phyloP scores from a whole-genome alignment of 2,329 filamentous ascomycete genomes.

The Fusarium sambucinum region DNA sequence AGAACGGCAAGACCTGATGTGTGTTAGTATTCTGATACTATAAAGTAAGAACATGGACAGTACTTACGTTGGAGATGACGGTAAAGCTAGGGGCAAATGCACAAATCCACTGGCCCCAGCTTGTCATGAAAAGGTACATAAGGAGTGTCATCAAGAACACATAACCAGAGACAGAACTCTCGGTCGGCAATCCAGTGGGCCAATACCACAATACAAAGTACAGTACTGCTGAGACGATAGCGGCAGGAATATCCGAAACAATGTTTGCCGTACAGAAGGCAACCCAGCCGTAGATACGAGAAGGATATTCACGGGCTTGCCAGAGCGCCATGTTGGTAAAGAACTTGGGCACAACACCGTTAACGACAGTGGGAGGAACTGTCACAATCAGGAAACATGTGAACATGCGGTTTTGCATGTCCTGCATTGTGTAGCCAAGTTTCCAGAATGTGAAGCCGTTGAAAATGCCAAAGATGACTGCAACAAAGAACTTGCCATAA shows the following conservation, averaged over 20 bases:
- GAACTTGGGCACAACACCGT: conserved; percentile 82
- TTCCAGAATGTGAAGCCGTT: conserved; percentile 84
- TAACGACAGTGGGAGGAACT: conserved; percentile 75
- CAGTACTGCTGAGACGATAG: conserved; percentile 72
- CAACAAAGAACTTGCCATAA: conserved; percentile 80
- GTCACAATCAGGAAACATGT: conserved; percentile 75
- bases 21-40: conserved; percentile 44
- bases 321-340: conserved; percentile 78
- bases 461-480: conserved; percentile 79
- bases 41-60: background rate
- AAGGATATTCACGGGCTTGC: conserved; percentile 79
- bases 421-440: conserved; percentile 72
- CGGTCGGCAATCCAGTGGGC: conserved; percentile 75
- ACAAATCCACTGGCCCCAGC: conserved; percentile 87
- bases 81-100: conserved; percentile 84
- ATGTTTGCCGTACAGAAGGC: conserved; percentile 81
- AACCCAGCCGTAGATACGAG: conserved; percentile 81
- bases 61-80: conserved; percentile 75
- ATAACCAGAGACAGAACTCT: conserved; percentile 76
- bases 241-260: conserved; percentile 77
- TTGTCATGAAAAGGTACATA: conserved; percentile 80
- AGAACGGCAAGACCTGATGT: conserved; percentile 74
- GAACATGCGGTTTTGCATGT: conserved; percentile 85
- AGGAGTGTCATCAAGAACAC: conserved; percentile 82
- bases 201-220: conserved; percentile 86